Evolutionary conservation across 306 rosid genomes (phyloP), one percentile per base, ranked within the genome.

Genomic region (Cucumis melo): DNA sequence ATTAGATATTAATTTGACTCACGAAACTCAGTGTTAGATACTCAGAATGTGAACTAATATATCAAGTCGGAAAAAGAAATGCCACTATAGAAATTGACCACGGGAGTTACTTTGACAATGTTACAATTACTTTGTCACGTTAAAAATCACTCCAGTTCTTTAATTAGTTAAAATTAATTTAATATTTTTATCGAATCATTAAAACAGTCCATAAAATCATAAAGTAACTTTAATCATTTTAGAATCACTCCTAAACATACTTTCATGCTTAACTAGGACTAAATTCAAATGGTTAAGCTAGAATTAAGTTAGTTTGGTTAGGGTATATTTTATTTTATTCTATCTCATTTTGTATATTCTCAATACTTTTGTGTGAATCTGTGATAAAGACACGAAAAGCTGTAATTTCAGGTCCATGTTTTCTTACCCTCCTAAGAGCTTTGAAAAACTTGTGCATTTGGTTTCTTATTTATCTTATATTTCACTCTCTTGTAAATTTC

Each of bases 401-500:
- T 58, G 59, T 34, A 71, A 23, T 41, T 7, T 58, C 63, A 21
- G 27, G 17, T 11, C 3, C 1, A 21, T 10, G 38, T 46, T 36
- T 39, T n/a, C 29, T 67, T 39, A 67, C 51, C 61, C 36, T 72
- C 59, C 38, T 4, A 16, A 50, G 34, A 57, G 17, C 42, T 44
- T 13, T 23, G 16, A 58, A 21, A 20, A 66, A 74, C 14, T n/a
- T 74, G 42, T 12, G 6, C 19, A 56, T 75, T 10, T 34, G 74
- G 62, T 44, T 46, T 80, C 46, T 19, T 53, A 12, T 54, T 55
- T 17, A 34, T 50, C 3, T 7, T 20, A 29, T 17, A 7, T 19
- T 68, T 60, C 39, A 74, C 38, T 66, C 38, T 46, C 73, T 21
- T 80, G 67, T 63, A 77, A 27, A 76, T 57, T 36, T 74, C 80